A percentile compares a stretch with the other conserved stretches of the same genome.
Evolutionary conservation across 2,329 filamentous ascomycete genomes (phyloP).

Genomic region (Atkinsonella texensis): DNA sequence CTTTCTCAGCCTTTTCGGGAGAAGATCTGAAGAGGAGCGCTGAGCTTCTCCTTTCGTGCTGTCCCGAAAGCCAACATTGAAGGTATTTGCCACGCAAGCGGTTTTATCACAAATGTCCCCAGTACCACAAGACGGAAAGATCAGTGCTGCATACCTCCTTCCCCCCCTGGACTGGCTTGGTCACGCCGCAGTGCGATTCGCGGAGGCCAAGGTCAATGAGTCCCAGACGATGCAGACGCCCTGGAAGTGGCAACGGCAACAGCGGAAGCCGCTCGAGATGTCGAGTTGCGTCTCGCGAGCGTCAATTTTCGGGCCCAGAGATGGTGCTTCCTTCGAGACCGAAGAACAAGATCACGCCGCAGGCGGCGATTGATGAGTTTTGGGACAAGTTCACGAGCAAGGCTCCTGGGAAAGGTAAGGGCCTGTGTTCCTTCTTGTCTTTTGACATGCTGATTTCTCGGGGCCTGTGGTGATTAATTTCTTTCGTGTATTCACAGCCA

Average conservation of each 20-base stretch:
- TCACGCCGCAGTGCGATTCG: not conserved
- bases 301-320: not conserved
- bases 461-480: not conserved
- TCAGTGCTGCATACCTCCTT: not conserved
- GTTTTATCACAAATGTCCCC: too few relatives aligned
- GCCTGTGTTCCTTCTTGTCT: not conserved
- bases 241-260: not conserved
- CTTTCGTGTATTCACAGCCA: slow-evolving; percentile 29
- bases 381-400: slow-evolving; percentile 63
- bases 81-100: too few relatives aligned
- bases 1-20: too few relatives aligned
- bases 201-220: not conserved
- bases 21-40: too few relatives aligned
- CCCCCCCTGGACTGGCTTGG: not conserved
- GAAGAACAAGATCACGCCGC: slow-evolving; percentile 45
- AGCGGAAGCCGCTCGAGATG: not conserved
- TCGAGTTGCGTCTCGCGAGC: not conserved
- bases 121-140: too few relatives aligned
- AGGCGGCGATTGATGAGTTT: slow-evolving; percentile 58
- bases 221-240: not conserved
- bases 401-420: slow-evolving; percentile 52
- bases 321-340: not conserved
- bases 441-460: too few relatives aligned
- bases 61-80: too few relatives aligned
- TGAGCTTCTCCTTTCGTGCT: too few relatives aligned